These are phyloP conservation scores for Immersiporthe knoxdaviesiana DNA, from an alignment of 2,329 filamentous ascomycete genomes.

Conservation along the genomic window DNA sequence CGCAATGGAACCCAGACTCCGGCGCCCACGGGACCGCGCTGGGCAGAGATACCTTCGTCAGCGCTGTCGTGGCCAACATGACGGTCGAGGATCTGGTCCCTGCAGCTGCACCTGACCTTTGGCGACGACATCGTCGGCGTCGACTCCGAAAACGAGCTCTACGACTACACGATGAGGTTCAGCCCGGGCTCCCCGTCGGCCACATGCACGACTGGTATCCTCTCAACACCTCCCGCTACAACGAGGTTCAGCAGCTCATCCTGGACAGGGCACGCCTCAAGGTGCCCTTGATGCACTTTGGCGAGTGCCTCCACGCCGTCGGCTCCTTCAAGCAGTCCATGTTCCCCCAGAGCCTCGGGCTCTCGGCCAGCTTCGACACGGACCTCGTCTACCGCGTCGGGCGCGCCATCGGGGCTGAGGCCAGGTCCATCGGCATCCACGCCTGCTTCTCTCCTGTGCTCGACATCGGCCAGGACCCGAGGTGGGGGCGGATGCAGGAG, in stretches of 20 bases:
- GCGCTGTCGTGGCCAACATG: slow-evolving; percentile 38
- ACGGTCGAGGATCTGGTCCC: slow-evolving; percentile 39
- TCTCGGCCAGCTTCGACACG: slow-evolving; percentile 47
- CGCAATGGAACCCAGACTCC: slow-evolving; percentile 20
- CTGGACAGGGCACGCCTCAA: slow-evolving; percentile 42
- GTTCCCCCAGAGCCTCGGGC: slow-evolving; percentile 47
- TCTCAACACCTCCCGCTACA: slow-evolving; percentile 47
- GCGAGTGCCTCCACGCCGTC: slow-evolving; percentile 49
- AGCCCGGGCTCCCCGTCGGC: slow-evolving; percentile 44
- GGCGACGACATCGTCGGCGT: slow-evolving; percentile 46
- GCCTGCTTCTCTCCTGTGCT: slow-evolving; percentile 49
- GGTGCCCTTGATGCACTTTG: slow-evolving; percentile 47
- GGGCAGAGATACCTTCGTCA: slow-evolving; percentile 36
- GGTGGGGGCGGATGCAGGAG: slow-evolving; percentile 51
- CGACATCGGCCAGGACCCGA: slow-evolving; percentile 47
- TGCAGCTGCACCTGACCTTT: slow-evolving; percentile 51
- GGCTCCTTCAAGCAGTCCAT: slow-evolving; percentile 50
- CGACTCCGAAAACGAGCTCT: slow-evolving; percentile 43
- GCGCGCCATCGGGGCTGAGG: slow-evolving; percentile 46
- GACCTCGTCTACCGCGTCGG: slow-evolving; percentile 47
- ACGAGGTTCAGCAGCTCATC: slow-evolving; percentile 44
- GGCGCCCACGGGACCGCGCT: slow-evolving; percentile 14
- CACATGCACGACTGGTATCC: slow-evolving; percentile 49
- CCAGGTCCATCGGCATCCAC: slow-evolving; percentile 48
- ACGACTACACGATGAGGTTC: slow-evolving; percentile 43